A percentile compares a stretch with the other conserved stretches of the same genome.
Conservation (phyloP, 257 asterid genomes). For the Solanum bukasovii region DNA sequence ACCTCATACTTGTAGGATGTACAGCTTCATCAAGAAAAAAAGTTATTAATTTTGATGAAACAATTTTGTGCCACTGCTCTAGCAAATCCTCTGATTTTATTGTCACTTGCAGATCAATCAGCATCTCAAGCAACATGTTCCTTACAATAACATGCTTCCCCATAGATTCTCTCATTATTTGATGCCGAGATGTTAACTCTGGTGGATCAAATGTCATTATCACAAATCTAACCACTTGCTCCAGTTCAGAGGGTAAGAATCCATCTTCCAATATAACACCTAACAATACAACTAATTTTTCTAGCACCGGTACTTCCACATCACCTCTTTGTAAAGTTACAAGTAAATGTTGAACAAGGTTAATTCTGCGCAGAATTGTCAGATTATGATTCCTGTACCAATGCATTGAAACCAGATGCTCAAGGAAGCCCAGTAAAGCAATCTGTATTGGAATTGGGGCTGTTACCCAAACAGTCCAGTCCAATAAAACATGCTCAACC, state of each 20-base stretch:
- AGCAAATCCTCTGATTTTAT: conserved; percentile 90
- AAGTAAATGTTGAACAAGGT: conserved; percentile 93
- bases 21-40: conserved; percentile 96
- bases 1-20: conserved; percentile 99
- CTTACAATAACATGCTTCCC: conserved; percentile 98
- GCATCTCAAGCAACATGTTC: conserved; percentile 98
- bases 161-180: conserved; percentile 74
- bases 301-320: conserved; percentile 93
- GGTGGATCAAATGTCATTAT: conserved; percentile 98
- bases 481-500: conserved; percentile 99
- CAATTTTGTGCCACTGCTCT: conserved; percentile 99
- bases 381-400: conserved; percentile 99
- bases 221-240: conserved; percentile 90
- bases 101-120: conserved; percentile 94
- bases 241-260: conserved; percentile 93
- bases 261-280: conserved; percentile 98
- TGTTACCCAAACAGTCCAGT: conserved; percentile 96
- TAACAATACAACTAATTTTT: conserved; percentile 77
- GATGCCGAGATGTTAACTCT: conserved; percentile 49
- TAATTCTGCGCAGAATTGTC: conserved; percentile 86
- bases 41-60: conserved; percentile 81
- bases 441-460: conserved; percentile 85
- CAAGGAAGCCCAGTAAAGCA: conserved; percentile 87
- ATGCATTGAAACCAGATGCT: conserved; percentile 98
- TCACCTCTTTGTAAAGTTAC: conserved; percentile 99